Conservation (phyloP, 2,329 filamentous ascomycete species). For the Talaromyces rugulosus region DNA sequence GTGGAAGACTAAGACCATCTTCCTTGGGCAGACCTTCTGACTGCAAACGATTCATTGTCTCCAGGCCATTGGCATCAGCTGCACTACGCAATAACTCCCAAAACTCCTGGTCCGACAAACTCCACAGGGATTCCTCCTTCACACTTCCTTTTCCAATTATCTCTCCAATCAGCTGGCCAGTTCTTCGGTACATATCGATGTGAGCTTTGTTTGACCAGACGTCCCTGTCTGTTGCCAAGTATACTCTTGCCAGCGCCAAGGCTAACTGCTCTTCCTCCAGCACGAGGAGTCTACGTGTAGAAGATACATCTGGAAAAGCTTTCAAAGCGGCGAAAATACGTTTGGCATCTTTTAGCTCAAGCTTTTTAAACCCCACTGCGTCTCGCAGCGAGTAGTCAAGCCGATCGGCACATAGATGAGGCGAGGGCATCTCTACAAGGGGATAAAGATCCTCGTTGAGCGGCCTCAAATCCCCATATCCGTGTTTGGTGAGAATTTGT, state of each 20-base stretch:
- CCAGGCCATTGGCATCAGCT: constrained; percentile 14
- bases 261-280: constrained; percentile 27
- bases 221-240: constrained; percentile 30
- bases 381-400: constrained; percentile 40
- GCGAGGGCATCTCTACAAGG: constrained; percentile 35
- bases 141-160: constrained; percentile 20
- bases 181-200: constrained; percentile 30
- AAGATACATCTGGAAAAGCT: constrained; percentile 25
- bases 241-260: constrained; percentile 28
- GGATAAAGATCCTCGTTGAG: constrained; percentile 38
- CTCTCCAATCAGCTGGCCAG: constrained; percentile 31
- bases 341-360: constrained; percentile 26
- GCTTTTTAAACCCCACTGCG: constrained; percentile 27
- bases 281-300: constrained; percentile 27
- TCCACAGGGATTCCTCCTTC: constrained; percentile 30
- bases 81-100: constrained; percentile 28
- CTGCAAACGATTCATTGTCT: constrained; percentile 3
- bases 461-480: constrained; percentile 23
- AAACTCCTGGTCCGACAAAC: constrained; percentile 31
- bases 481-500: constrained; percentile 28
- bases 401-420: constrained; percentile 38
- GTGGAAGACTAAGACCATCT: constrained; percentile 22
- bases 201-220: constrained; percentile 38
- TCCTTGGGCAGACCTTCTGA: constrained; percentile 14
- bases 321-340: constrained; percentile 23